Conservation (phyloP, 2,329 filamentous ascomycete genomes). For the Botrytis squamosa region DNA sequence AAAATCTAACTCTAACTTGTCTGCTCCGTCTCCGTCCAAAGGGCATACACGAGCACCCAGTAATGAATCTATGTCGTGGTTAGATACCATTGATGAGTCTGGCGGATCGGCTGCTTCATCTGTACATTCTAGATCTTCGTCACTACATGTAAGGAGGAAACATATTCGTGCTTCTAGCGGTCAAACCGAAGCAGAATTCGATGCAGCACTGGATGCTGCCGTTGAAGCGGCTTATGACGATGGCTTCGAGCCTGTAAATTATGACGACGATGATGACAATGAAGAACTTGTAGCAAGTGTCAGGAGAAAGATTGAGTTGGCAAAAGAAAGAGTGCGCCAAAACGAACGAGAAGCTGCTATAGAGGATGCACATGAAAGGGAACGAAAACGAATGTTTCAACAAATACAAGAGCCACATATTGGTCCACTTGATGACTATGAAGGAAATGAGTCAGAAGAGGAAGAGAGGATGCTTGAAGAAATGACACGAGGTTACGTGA, state of each 20-base stretch:
- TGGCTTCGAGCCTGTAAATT: slow-evolving; percentile 71
- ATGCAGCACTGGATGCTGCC: slow-evolving; percentile 89
- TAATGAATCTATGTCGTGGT: slow-evolving; percentile 82
- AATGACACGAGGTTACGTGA: slow-evolving; percentile 78
- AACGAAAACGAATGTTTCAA: slow-evolving; percentile 46
- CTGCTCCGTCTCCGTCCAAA: slow-evolving; percentile 37
- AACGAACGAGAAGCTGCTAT: slow-evolving; percentile 68
- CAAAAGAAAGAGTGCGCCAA: slow-evolving; percentile 72
- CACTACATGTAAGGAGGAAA: slow-evolving; percentile 64
- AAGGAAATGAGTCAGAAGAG: slow-evolving; percentile 66
- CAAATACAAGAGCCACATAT: slow-evolving; percentile 28
- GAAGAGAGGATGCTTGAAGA: slow-evolving; percentile 78
- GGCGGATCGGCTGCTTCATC: slow-evolving; percentile 77
- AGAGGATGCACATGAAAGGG: slow-evolving; percentile 58
- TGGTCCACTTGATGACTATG: slow-evolving; percentile 59
- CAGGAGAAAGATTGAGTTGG: slow-evolving; percentile 67
- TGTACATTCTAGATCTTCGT: slow-evolving; percentile 75
- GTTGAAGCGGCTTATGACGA: slow-evolving; percentile 96
- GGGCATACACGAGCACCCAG: slow-evolving; percentile 60
- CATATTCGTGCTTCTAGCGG: slow-evolving; percentile 68
- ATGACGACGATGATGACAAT: slow-evolving; percentile 44
- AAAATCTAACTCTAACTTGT: neutral
- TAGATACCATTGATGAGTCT: slow-evolving; percentile 93
- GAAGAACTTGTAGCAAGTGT: slow-evolving; percentile 53
- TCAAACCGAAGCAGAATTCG: slow-evolving; percentile 84